Conservation (phyloP, 306 rosid genomes). For the Acmispon strigosus region DNA sequence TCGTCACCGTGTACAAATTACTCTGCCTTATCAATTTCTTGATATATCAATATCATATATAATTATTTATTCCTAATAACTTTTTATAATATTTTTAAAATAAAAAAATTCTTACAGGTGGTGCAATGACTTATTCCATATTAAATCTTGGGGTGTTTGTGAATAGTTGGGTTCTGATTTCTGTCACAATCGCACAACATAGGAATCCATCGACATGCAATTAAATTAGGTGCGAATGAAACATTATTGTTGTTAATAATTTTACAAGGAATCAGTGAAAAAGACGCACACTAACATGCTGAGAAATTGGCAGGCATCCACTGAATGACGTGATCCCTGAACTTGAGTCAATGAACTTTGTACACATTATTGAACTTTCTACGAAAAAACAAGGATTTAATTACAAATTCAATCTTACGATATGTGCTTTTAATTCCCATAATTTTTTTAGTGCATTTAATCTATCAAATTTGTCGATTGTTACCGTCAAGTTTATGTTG, state of each 20-base stretch:
- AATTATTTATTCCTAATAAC: not conserved
- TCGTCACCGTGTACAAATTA: slow-evolving; percentile 1
- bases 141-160: not conserved
- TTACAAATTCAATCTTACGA: too few relatives aligned
- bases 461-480: too few relatives aligned
- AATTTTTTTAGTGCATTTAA: too few relatives aligned
- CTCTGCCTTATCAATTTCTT: not conserved
- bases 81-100: too few relatives aligned
- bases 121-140: not conserved
- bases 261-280: slow-evolving; percentile 14
- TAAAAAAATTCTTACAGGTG: too few relatives aligned
- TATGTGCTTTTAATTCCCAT: too few relatives aligned
- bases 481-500: too few relatives aligned
- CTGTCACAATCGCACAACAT: not conserved
- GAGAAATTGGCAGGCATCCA: slow-evolving; percentile 23
- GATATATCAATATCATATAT: not conserved
- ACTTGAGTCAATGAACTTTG: not conserved
- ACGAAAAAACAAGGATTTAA: not conserved
- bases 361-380: slow-evolving; percentile 7
- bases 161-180: not conserved
- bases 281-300: slow-evolving; percentile 3
- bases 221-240: too few relatives aligned
- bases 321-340: slow-evolving; percentile 12
- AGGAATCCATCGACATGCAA: not conserved
- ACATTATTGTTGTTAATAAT: not conserved